Base-by-base conservation (phyloP, 179 eudicot species). In the Gypsophila paniculata region DNA sequence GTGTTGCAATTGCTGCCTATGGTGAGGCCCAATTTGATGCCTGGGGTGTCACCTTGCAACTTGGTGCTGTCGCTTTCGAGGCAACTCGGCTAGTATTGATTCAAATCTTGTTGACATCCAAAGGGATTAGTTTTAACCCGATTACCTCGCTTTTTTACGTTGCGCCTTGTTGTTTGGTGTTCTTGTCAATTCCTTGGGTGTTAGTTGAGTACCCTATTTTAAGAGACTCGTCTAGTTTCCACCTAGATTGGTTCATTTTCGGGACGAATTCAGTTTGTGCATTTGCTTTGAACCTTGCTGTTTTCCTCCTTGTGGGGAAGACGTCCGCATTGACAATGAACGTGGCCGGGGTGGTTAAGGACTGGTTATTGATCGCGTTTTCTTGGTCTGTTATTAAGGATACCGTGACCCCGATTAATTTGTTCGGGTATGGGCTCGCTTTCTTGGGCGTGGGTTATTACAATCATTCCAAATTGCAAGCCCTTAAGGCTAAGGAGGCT, bases 351-450 rank as follows among this genome's bases (percentile, higher is more conserved):
- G 96, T 91, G 5, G 96, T 91, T 6, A 91, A 91, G 75, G 96
- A 91, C 71, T 91, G 96, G 96, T 59, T 91, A 58, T 81, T 91
- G 86, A 89, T 91, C 61, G 93, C 90, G 1, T 88, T 90, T 51
- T 90, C 96, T 8, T 90, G 96, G 96, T 88, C 93, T 15, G 96
- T 90, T 74, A 90, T 90, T 62, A 88, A 87, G 86, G 96, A 90
- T 52, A 87, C 91, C 1, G 96, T 90, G 25, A 90, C 96, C 2
- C 83, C 90, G 5, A 68, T 88, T 25, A 90, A 90, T 69, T 51
- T 90, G 75, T 68, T 88, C 66, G 96, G 96, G 14, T 90, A 90
- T 60, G 93, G 82, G 19, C 61, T 90, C 39, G 96, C 96, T 0
- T 88, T 90, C 48, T 70, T 90, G 84, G 96, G 96, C 8, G 96